These are phyloP conservation scores for Geranomyces variabilis DNA, from an alignment of 192 early-diverging fungal species.

Conservation along the genomic window DNA sequence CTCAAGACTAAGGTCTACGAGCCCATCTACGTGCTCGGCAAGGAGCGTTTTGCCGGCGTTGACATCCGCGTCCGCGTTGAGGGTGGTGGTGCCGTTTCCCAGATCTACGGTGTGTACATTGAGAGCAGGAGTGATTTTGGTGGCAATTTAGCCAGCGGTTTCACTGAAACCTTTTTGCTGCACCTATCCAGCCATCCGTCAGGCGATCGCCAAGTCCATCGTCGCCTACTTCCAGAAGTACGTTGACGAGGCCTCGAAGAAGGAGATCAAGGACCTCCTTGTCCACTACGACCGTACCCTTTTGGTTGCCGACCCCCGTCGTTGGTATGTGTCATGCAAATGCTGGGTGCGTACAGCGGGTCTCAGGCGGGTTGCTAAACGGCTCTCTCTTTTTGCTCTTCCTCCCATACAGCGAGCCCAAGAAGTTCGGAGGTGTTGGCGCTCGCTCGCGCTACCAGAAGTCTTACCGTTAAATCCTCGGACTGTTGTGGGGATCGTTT, in stretches of 20 bases:
- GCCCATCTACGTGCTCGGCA: slow-evolving; percentile 93
- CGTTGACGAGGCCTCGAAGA: slow-evolving; percentile 99
- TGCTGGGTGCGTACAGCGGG: no score
- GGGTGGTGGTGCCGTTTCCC: slow-evolving; percentile 97
- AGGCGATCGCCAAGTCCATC: slow-evolving; percentile 98
- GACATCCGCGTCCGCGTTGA: slow-evolving; percentile 97
- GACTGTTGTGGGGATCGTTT: no score
- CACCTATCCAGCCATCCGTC: slow-evolving; percentile 89
- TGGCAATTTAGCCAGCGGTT: not conserved
- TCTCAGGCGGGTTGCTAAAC: no score
- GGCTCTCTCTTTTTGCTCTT: no score
- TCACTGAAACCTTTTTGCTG: slow-evolving; percentile 11
- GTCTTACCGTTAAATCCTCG: slow-evolving; percentile 55
- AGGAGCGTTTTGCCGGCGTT: slow-evolving; percentile 93
- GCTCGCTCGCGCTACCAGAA: slow-evolving; percentile 92
- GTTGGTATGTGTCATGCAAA: slow-evolving; percentile 52
- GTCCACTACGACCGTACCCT: slow-evolving; percentile 94
- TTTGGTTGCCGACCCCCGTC: slow-evolving; percentile 97
- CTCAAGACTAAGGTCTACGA: slow-evolving; percentile 98
- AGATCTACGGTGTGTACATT: slow-evolving; percentile 75
- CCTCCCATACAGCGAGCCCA: slow-evolving; percentile 74
- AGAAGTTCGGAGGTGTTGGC: slow-evolving; percentile 99
- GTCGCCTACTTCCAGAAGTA: slow-evolving; percentile 99
- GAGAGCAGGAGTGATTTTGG: not conserved
- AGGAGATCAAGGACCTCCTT: slow-evolving; percentile 96